phyloP scores from a whole-genome alignment of 495 filamentous ascomycete species.

The Penicillium parvum region DNA sequence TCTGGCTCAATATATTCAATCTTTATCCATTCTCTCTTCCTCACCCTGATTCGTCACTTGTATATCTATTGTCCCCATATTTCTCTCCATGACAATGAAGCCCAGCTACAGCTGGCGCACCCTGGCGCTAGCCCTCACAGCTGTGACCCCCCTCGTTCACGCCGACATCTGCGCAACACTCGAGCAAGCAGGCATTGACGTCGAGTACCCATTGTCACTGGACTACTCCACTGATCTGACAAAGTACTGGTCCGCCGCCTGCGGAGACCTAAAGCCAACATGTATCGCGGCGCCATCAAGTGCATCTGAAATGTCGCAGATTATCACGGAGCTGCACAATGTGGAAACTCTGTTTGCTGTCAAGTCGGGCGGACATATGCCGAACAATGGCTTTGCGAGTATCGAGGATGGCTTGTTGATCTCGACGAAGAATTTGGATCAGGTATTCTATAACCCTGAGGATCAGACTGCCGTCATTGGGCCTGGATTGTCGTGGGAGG shows the following conservation, averaged over 20 bases:
- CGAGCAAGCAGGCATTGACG: slow-evolving; percentile 22
- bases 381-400: slow-evolving; percentile 42
- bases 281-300: slow-evolving; percentile 39
- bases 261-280: slow-evolving; percentile 36
- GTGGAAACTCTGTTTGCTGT: slow-evolving; percentile 35
- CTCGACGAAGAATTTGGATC: slow-evolving; percentile 35
- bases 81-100: slow-evolving; percentile 12
- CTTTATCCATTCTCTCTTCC: neutral
- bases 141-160: slow-evolving; percentile 16
- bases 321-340: slow-evolving; percentile 36
- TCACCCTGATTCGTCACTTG: too few species aligned
- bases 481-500: slow-evolving; percentile 39
- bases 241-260: slow-evolving; percentile 40
- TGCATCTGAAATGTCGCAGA: slow-evolving; percentile 32
- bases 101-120: slow-evolving; percentile 18
- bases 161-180: slow-evolving; percentile 39
- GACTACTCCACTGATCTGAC: slow-evolving; percentile 25
- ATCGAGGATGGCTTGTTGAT: slow-evolving; percentile 38
- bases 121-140: slow-evolving; percentile 17
- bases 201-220: slow-evolving; percentile 26
- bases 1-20: neutral
- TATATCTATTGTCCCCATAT: neutral
- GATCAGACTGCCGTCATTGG: slow-evolving; percentile 37
- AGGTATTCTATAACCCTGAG: slow-evolving; percentile 30
- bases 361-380: slow-evolving; percentile 44